phyloP scores from a whole-genome alignment of 1,284 basidiomycete genomes.

The Tilletia setariae region DNA sequence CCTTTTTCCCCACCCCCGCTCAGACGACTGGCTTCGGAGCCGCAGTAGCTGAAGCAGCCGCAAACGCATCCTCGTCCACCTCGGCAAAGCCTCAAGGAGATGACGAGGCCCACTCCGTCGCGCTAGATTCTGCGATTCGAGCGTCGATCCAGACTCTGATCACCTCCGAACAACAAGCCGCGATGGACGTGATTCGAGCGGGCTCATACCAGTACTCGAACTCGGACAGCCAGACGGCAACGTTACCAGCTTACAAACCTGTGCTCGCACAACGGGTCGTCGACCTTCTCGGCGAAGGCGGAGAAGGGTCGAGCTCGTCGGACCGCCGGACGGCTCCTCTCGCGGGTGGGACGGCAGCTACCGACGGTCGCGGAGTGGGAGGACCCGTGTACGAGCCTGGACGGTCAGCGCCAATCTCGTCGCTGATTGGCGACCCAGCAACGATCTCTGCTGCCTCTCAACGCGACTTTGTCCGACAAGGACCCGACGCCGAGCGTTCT shows the following conservation, averaged over 20 bases:
- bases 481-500: conserved; percentile 7
- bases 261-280: not conserved
- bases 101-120: not conserved
- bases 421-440: not conserved
- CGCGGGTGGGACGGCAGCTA: not conserved
- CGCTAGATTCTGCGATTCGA: conserved; percentile 3
- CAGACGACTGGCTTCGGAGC: conserved; percentile 1
- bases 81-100: not conserved
- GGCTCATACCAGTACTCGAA: too few relatives aligned
- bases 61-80: not conserved
- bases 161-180: too few relatives aligned
- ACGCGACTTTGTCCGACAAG: not conserved
- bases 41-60: not conserved
- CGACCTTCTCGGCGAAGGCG: not conserved
- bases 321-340: not conserved
- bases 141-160: conserved; percentile 2
- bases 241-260: too few relatives aligned
- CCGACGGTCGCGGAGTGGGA: not conserved
- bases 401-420: not conserved
- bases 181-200: too few relatives aligned
- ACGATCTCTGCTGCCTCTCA: not conserved
- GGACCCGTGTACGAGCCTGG: conserved; percentile 3
- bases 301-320: not conserved
- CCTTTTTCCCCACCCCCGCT: conserved; percentile 41
- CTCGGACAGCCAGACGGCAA: too few relatives aligned